These are phyloP conservation scores for Salix udensis DNA, from an alignment of 345 rosid species.

Conservation along the genomic window DNA sequence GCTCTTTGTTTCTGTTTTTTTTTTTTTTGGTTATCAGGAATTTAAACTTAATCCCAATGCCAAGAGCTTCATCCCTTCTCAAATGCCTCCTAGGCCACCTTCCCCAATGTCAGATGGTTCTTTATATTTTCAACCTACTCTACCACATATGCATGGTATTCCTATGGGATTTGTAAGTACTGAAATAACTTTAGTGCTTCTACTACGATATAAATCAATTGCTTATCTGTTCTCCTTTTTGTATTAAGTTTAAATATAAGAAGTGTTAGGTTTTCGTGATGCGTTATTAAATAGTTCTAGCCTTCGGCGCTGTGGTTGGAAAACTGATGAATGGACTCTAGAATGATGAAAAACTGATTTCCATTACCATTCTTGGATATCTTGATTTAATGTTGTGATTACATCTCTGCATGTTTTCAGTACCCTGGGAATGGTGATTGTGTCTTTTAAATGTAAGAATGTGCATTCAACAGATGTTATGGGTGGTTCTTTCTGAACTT, in stretches of 20 bases:
- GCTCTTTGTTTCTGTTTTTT: background rate
- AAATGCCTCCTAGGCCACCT: constrained; percentile 49
- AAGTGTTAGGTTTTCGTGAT: background rate
- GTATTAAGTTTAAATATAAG: background rate
- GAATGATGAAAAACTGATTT: background rate
- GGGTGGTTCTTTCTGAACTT: background rate
- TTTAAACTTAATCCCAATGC: constrained; percentile 92
- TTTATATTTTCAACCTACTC: constrained; percentile 55
- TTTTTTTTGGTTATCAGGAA: constrained; percentile 50
- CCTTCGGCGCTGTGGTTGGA: background rate
- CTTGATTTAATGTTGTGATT: background rate
- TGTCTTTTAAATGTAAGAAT: background rate
- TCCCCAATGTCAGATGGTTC: constrained; percentile 64
- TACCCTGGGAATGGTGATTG: background rate
- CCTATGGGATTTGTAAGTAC: constrained; percentile 63
- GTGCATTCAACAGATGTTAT: background rate
- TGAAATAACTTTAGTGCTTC: background rate
- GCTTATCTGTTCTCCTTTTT: background rate
- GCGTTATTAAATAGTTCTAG: background rate
- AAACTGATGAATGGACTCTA: background rate
- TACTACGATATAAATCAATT: background rate
- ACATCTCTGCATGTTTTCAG: background rate
- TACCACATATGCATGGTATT: constrained; percentile 68
- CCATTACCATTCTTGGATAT: background rate
- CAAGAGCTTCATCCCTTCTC: constrained; percentile 70